These are phyloP conservation scores for Mycena venus DNA, from an alignment of 768 basidiomycete species.

Conservation along the genomic window DNA sequence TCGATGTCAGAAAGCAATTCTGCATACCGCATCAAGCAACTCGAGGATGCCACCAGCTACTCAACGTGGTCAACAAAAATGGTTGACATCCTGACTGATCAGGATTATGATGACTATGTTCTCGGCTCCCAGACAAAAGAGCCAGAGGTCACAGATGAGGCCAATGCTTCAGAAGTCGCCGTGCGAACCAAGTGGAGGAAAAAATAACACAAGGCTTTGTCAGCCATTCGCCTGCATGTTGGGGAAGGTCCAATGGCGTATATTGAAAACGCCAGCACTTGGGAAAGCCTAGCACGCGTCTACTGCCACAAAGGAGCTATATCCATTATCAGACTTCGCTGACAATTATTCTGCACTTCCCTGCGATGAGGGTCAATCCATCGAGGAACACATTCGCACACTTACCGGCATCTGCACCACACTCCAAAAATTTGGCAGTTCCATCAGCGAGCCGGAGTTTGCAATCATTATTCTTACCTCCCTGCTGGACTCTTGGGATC, in stretches of 20 bases:
- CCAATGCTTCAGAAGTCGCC: background rate
- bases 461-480: constrained; percentile 41
- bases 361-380: background rate
- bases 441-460: background rate
- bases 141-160: background rate
- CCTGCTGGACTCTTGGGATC: constrained; percentile 47
- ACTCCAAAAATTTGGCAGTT: background rate
- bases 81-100: constrained; percentile 36
- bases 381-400: background rate
- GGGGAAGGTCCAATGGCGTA: constrained; percentile 36
- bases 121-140: background rate
- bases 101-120: constrained; percentile 25
- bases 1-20: constrained; percentile 26
- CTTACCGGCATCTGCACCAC: background rate
- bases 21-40: constrained; percentile 28
- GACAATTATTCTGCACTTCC: constrained; percentile 24
- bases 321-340: constrained; percentile 38
- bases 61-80: constrained; percentile 27
- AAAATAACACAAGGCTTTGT: constrained; percentile 44
- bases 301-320: constrained; percentile 44
- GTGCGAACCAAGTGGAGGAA: background rate
- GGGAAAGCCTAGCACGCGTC: constrained; percentile 40
- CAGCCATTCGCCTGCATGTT: constrained; percentile 41
- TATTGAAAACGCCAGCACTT: constrained; percentile 41
- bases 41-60: constrained; percentile 32